Base-by-base conservation (phyloP, 306 rosid species). In the Quercus rubra region DNA sequence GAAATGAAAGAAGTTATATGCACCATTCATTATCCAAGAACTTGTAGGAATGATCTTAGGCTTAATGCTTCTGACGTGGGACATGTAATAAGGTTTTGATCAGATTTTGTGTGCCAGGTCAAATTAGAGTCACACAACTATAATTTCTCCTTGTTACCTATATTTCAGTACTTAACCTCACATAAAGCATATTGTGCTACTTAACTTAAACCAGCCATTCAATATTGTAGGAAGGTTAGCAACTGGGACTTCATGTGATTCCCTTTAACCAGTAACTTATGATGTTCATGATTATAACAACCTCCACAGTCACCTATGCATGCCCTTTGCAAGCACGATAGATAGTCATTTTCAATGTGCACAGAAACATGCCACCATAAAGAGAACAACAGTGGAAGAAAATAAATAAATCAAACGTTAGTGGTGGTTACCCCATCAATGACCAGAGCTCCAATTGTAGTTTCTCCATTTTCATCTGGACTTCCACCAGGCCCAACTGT, bases 401-500 rank as follows among this genome's bases (percentile, higher is more conserved):
- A 7, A 41, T 41, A n/a, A 78, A 64, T 62, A 19, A 23, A 68
- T 35, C 14, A 19, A 46, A 77, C 62, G 68, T 55, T 74, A 75
- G 33, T 28, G 71, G 54, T 55, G 63, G 79, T 81, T 87, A 95
- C 99, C 91, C 94, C 99, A 78, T 95, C 94, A 97, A 95, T 95
- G 86, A 95, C 83, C 77, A 95, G 46, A 58, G 98, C 98, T 83
- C 92, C 98, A 13, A 95, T 88, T 57, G 97, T 92, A 43, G 97
- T 91, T 88, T 95, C 99, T 63, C 98, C 97, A 31, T 92, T 92
- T 84, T 95, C 99, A 79, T 95, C 94, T 17, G 98, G 98, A 86
- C 98, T 95, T 57, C 98, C 99, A 75, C 99, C 99, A 2, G 99
- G 99, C 74, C 98, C 98, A 85, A 95, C 98, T 95, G 86, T 78